Percentiles rank a stretch among this genome's conserved stretches.
These are phyloP conservation scores for Alternaria gaisen DNA, from an alignment of 2,329 filamentous ascomycete genomes.

Conservation along the genomic window DNA sequence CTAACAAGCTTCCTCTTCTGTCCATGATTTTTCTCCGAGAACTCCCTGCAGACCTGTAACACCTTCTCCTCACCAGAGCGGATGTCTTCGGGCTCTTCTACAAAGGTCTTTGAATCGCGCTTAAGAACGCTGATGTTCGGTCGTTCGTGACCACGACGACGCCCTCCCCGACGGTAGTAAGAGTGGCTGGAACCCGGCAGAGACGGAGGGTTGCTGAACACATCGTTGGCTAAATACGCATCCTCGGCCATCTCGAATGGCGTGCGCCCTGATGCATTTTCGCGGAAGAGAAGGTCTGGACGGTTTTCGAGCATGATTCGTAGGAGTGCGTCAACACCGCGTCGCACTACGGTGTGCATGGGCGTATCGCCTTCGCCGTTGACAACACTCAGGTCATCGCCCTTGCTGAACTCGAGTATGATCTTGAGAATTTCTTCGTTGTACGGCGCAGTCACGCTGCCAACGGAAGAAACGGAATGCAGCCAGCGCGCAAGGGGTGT, in stretches of 20 bases:
- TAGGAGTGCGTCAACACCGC: conserved; percentile 50
- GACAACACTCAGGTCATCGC: conserved; percentile 64
- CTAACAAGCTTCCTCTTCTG: conserved; percentile 64
- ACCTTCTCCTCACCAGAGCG: conserved; percentile 33
- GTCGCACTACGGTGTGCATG: conserved; percentile 65
- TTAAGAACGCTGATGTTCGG: not conserved
- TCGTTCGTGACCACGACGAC: not conserved
- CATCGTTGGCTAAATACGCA: conserved; percentile 54
- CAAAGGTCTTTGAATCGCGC: conserved; percentile 29
- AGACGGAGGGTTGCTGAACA: conserved; percentile 29
- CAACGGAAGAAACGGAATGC: not conserved
- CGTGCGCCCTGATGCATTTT: conserved; percentile 80
- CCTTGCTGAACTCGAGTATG: conserved; percentile 50
- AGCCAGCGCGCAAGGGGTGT: conserved; percentile 68
- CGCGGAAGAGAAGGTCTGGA: conserved; percentile 70
- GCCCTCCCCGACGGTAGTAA: too few relatives aligned
- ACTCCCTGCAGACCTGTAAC: conserved; percentile 51
- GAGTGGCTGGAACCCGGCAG: not conserved
- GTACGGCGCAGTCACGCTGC: not conserved
- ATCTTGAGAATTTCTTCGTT: conserved; percentile 19
- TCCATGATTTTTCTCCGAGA: conserved; percentile 33
- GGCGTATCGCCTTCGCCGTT: conserved; percentile 72
- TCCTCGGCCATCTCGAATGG: conserved; percentile 74
- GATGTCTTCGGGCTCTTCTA: conserved; percentile 12
- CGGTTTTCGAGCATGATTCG: conserved; percentile 63